Evolutionary conservation across 2,329 filamentous ascomycete species (phyloP).

Genomic region (Colletotrichum sp.): DNA sequence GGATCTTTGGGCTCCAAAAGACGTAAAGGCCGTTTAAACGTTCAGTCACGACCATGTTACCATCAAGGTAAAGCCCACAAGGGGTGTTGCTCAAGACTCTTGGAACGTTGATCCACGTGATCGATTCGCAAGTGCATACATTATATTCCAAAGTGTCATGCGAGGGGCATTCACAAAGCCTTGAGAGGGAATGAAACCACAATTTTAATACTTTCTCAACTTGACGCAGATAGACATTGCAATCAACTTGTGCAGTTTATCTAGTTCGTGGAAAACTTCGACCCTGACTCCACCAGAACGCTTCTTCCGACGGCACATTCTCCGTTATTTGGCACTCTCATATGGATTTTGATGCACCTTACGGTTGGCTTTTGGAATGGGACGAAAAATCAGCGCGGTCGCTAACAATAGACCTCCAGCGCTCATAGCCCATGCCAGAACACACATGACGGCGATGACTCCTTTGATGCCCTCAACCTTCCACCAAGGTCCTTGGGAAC

Average conservation of each 20-base stretch:
- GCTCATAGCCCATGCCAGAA: background rate
- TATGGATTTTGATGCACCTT: background rate
- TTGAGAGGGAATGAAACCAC: background rate
- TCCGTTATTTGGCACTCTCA: background rate
- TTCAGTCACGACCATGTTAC: background rate
- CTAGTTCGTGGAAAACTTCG: background rate
- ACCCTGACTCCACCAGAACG: background rate
- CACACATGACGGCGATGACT: background rate
- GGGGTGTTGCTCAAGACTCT: background rate
- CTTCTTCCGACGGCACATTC: background rate
- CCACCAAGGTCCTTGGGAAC: background rate
- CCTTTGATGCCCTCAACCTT: background rate
- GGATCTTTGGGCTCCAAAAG: background rate
- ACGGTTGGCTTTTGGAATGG: background rate
- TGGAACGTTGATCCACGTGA: background rate
- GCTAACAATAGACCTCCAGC: background rate
- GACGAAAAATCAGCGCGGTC: background rate
- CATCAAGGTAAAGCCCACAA: background rate
- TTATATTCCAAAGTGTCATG: background rate
- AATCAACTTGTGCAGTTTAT: background rate
- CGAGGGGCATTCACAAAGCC: background rate
- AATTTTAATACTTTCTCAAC: accelerated
- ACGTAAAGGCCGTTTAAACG: background rate
- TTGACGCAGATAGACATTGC: background rate
- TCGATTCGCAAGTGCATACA: background rate